Evolutionary conservation across 108 stramenopile species (phyloP).

Genomic region (Phaeodactylum tricornutum): DNA sequence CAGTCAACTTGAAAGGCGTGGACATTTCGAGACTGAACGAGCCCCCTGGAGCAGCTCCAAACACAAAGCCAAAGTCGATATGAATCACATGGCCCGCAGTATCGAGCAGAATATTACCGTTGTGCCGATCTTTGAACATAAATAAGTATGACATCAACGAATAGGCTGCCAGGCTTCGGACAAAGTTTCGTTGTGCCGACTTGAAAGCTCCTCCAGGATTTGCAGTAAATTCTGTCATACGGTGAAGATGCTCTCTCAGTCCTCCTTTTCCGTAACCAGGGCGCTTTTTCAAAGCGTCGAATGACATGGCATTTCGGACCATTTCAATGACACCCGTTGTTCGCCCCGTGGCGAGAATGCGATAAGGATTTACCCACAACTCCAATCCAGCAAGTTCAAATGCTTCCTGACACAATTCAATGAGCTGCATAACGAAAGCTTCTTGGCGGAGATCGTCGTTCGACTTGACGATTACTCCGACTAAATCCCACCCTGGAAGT

Average conservation of each 20-base stretch:
- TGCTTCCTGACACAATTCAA: slow-evolving; percentile 85
- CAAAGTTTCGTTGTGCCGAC: slow-evolving; percentile 73
- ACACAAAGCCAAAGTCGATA: slow-evolving; percentile 98
- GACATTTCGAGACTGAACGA: slow-evolving; percentile 89
- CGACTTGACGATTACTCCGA: slow-evolving; percentile 94
- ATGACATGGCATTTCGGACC: slow-evolving; percentile 85
- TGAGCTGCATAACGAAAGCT: slow-evolving; percentile 90
- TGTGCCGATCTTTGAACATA: slow-evolving; percentile 97
- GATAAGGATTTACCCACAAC: slow-evolving; percentile 88
- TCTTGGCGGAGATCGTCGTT: slow-evolving; percentile 98
- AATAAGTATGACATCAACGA: slow-evolving; percentile 93
- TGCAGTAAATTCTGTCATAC: slow-evolving; percentile 78
- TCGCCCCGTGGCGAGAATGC: slow-evolving; percentile 86
- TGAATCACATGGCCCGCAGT: slow-evolving; percentile 96
- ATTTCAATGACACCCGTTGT: slow-evolving; percentile 90
- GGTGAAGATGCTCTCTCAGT: slow-evolving; percentile 54
- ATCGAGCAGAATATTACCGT: slow-evolving; percentile 93
- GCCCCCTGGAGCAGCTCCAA: slow-evolving; percentile 93
- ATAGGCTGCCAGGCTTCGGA: slow-evolving; percentile 91
- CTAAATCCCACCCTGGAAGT: slow-evolving; percentile 78
- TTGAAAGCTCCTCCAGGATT: slow-evolving; percentile 72
- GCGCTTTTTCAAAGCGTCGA: slow-evolving; percentile 94
- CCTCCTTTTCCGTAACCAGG: slow-evolving; percentile 80
- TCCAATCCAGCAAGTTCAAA: slow-evolving; percentile 83
- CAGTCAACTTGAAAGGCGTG: slow-evolving; percentile 97